Evolutionary conservation across 139 green algal genomes (phyloP).

Genomic region (Micractinium conductrix): DNA sequence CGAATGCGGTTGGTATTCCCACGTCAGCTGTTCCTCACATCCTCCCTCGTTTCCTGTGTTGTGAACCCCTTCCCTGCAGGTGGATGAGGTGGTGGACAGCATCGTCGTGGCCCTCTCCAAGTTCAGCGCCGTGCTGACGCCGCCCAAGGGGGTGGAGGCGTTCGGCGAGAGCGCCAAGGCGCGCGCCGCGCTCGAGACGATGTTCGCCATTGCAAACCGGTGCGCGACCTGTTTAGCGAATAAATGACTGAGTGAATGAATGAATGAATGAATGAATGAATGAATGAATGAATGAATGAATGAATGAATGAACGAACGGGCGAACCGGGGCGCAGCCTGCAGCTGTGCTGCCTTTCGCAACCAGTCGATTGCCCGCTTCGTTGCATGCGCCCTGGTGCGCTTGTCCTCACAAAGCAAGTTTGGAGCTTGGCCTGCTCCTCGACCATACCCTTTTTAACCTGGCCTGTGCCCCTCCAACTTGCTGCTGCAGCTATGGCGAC

Average conservation of each 20-base stretch:
- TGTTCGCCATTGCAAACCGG: slow-evolving; percentile 84
- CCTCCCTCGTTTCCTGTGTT: background rate
- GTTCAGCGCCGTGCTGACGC: slow-evolving; percentile 70
- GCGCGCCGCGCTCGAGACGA: slow-evolving; percentile 70
- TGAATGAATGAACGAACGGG: no score
- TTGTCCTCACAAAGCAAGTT: no score
- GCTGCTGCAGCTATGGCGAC: slow-evolving; percentile 80
- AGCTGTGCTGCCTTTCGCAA: no score
- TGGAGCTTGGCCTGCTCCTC: no score
- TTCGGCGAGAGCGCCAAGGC: slow-evolving; percentile 82
- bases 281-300: no score
- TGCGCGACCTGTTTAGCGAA: no score
- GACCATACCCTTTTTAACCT: no score
- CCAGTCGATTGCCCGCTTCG: no score
- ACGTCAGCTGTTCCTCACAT: background rate
- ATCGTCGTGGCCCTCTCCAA: slow-evolving; percentile 80
- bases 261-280: no score
- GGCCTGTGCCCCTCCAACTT: background rate
- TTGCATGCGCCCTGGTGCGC: no score
- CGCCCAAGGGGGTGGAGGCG: slow-evolving; percentile 61
- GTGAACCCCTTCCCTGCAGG: background rate
- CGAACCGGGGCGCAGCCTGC: no score
- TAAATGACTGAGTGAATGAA: no score
- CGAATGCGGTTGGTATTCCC: background rate
- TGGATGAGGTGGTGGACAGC: slow-evolving; percentile 78